Base-by-base conservation (phyloP, 495 filamentous ascomycete genomes). In the Hypoxylon cercidicola region DNA sequence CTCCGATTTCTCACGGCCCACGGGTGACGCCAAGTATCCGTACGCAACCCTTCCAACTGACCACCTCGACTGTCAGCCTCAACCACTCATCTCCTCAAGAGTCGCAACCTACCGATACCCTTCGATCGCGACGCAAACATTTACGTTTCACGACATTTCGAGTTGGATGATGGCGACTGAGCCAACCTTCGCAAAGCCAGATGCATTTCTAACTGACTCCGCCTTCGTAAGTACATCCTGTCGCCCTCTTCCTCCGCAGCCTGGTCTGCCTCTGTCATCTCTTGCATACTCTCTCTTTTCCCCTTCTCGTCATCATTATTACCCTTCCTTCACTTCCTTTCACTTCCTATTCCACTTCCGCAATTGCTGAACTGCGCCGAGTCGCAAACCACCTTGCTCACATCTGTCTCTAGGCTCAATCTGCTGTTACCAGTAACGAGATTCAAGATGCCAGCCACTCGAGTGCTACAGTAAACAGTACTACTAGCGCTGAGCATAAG, bases 161-260 rank as follows among this genome's bases (percentile, higher is more conserved):
- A 60, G 65, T 56, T 63, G 65, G 65, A 86, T 83, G 80, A 86
- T 86, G 84, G 84, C 84, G 76, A 81, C 82, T 75, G 82, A 82
- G 79, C 81, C 78, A 78, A 77, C 77, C 68, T 69, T 77, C 62
- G 75, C 78, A 64, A 79, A 73, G 75, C 74, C 83, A 76, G 80
- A 83, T 78, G 77, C 78, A 72, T 75, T 75, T 76, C 68, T 79
- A 68, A 76, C 76, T 69, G 73, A 80, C 56, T 49, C 75, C 70
- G 74, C 83, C 71, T 75, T 75, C 70, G 82, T 84, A 64, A 75
- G 82, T 74, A 35, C 32, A 28, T 47, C 21, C n/a, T 35, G 49
- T 40, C 55, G 32, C 32, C 37, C 39, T 52, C 51, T 44, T 43
- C 32, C 15, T 18, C 37, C 51, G 8, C 3, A 20, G 7, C 34